Evolutionary conservation across 192 early-diverging fungal species (phyloP), one percentile per base, ranked within the genome.

Genomic region (Podila epicladia): DNA sequence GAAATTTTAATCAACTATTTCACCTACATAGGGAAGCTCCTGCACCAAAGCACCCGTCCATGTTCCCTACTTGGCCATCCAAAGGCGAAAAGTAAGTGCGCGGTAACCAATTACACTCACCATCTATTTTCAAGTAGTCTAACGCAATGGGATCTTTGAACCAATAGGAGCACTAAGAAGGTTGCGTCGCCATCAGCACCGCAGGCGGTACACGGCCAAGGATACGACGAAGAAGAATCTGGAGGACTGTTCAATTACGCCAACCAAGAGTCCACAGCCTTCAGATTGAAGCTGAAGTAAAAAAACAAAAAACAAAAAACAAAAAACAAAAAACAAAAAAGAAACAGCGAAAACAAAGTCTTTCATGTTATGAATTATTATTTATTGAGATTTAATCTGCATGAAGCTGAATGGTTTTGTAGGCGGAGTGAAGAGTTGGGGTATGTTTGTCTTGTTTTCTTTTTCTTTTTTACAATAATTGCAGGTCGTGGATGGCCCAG

Each of bases 41-140:
- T 22, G 84, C 87, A 29, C 96, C 97, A 24, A 97, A 98, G 82
- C 93, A 98, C 73, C 95, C 97, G 5, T 89, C 91, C 48, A 85
- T 98, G 85, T 98, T 99, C 75, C 97, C 97, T 9, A 97, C 95
- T 0, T 99, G 94, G 89, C 97, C 97, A 0, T 91, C 94, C 7
- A 93, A 92, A 70, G 86, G 88, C 26, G 89, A 91, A 67, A 86
- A 82, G 87, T 89, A 85, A 67, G 73, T 69, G 41, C 41, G 15
- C 11, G 17, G 8, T 3, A 45, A 45, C 13, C 11, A 45, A 9
- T 9, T 17, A 45, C 41, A 15, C 15, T 3, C 41, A 45, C 13
- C 13, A 3, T 15, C 15, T 15, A 45, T 17, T 15, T 15, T 13
- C 20, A 55, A 24, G n/a, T 24, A 9, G 11, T 17, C 53, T 24